phyloP scores from a whole-genome alignment of 495 filamentous ascomycete genomes.

The Hypoxylon fuscum region DNA sequence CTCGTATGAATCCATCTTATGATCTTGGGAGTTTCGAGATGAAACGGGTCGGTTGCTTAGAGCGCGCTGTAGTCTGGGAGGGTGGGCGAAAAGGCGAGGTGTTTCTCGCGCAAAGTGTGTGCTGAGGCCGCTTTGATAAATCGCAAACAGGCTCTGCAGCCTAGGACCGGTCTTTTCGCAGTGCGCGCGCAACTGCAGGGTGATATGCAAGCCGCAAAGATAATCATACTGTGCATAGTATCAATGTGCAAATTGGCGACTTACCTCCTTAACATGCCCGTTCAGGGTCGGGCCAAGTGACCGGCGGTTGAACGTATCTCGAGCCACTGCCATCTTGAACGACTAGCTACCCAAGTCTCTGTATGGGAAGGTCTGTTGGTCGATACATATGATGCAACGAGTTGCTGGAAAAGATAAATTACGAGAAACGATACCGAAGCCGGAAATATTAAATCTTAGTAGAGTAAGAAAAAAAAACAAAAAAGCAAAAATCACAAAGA shows the following conservation, averaged over 20 bases:
- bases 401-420: neutral
- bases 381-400: conserved; percentile 42
- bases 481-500: conserved; percentile 5
- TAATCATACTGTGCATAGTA: conserved; percentile 2
- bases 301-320: conserved; percentile 53
- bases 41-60: neutral
- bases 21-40: neutral
- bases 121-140: conserved; percentile 3
- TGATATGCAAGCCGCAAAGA: conserved; percentile 22
- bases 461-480: neutral
- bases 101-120: conserved; percentile 21
- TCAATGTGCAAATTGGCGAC: conserved; percentile 34
- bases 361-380: conserved; percentile 20
- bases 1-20: conserved; percentile 26
- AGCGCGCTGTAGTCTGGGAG: neutral
- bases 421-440: neutral
- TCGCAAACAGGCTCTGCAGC: conserved; percentile 21
- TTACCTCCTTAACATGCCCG: conserved; percentile 57
- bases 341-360: conserved; percentile 38
- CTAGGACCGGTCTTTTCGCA: conserved; percentile 10
- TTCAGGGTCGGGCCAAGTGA: conserved; percentile 56
- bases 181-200: conserved; percentile 17
- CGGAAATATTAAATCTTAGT: neutral
- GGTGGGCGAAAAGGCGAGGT: conserved; percentile 5
- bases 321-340: conserved; percentile 42